Evolutionary conservation across 2,329 filamentous ascomycete genomes (phyloP), one percentile per base, ranked within the genome.

Genomic region (Sporothrix brasiliensis): DNA sequence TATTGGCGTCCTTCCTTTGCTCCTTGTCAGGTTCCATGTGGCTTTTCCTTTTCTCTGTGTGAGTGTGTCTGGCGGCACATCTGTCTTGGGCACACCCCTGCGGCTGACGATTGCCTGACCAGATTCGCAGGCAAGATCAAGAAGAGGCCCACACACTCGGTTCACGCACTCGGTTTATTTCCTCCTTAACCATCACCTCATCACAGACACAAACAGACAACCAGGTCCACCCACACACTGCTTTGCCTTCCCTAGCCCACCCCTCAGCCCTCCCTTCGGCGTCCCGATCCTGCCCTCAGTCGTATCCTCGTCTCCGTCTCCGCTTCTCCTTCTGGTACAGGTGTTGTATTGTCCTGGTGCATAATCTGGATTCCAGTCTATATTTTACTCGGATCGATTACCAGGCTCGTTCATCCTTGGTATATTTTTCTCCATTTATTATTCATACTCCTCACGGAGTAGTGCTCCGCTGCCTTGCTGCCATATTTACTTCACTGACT

Each of bases 351-450:
- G 41, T 13, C 41, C 14, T 16, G 41, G 13, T 16, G 41, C 41
- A 68, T 21, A 58, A 27, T 3, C 58, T 47, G 21, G 34, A 67
- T 56, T 67, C 34, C n/a, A 50, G 54, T 61, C 67, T 61, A 61
- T 44, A 30, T 52, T 24, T 61, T 30, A 54, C 67, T 27, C 41
- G 24, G 67, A 49, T 60, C 54, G 41, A 69, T 53, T 69, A 41
- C 54, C 67, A 54, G 30, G 13, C 34, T 49, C 65, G 24, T 24
- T 54, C 50, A 67, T 44, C 30, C 65, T 47, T 54, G 34, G 50
- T 24, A 11, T 39, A 34, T 27, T 16, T 39, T 56, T 1, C 19
- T 52, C 67, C 54, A 54, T 24, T 52, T 41, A 13, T 54, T 53
- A 13, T 47, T 50, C 34, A 49, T 9, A n/a, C 27, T 21, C 27